These are phyloP conservation scores for Neurospora sp. DNA, from an alignment of 495 filamentous ascomycete species.

Conservation along the genomic window DNA sequence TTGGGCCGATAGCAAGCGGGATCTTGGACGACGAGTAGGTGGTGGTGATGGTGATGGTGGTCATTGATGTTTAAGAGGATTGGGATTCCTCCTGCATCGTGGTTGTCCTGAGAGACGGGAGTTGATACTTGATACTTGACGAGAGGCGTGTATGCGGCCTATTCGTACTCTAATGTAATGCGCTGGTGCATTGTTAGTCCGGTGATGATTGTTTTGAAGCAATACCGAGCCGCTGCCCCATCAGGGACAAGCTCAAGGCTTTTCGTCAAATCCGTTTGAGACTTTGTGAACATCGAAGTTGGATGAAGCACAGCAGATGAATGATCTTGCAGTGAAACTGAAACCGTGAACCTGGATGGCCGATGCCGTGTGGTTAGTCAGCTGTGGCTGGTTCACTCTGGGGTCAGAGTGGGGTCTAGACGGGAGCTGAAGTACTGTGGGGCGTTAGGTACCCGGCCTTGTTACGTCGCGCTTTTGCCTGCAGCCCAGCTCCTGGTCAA, in stretches of 20 bases:
- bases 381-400: conserved; percentile 3
- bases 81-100: background rate
- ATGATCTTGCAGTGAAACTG: background rate
- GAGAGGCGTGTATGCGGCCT: background rate
- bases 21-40: conserved; percentile 83
- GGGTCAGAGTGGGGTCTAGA: conserved; percentile 6
- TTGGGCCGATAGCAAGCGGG: conserved; percentile 74
- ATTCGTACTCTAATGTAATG: background rate
- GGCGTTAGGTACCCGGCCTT: conserved; percentile 8
- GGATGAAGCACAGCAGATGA: background rate
- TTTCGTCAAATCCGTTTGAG: background rate
- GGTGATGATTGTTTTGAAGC: background rate
- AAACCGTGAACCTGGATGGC: background rate
- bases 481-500: conserved; percentile 16
- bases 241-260: background rate
- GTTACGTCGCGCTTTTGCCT: conserved; percentile 33
- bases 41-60: too few relatives aligned
- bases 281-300: background rate
- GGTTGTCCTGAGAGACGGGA: background rate
- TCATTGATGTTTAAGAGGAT: too few relatives aligned
- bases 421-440: background rate
- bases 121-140: background rate
- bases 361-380: conserved; percentile 6
- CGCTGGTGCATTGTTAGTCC: background rate
- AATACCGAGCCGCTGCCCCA: background rate